These are phyloP conservation scores for Alliaria petiolata DNA, from an alignment of 345 rosid species.

Conservation along the genomic window DNA sequence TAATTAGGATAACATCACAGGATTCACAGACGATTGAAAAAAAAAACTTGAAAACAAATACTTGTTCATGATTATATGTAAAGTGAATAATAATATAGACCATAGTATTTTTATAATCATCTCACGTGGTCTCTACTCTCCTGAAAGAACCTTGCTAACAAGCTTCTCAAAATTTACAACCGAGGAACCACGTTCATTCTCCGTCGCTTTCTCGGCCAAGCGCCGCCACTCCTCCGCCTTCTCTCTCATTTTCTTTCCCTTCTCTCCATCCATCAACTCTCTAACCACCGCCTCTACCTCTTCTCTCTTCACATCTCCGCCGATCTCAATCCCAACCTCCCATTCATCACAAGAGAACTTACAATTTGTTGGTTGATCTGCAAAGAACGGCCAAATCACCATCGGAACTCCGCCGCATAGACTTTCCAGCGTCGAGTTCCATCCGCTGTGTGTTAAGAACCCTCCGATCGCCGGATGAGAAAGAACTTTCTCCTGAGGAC, in stretches of 20 bases:
- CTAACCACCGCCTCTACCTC: conserved; percentile 45
- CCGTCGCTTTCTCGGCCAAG: conserved; percentile 24
- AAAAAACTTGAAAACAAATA: background rate
- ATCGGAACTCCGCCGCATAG: conserved; percentile 44
- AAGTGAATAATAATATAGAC: no score
- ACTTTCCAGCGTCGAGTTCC: conserved; percentile 64
- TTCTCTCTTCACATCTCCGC: conserved; percentile 45
- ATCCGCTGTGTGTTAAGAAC: conserved; percentile 59
- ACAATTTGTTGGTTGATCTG: conserved; percentile 60
- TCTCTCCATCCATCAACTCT: conserved; percentile 50
- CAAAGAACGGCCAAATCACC: conserved; percentile 62
- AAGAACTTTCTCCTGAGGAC: conserved; percentile 55
- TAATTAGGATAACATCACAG: background rate
- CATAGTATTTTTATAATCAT: no score
- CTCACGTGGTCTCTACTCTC: background rate
- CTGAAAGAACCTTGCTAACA: conserved; percentile 31
- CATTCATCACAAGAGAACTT: conserved; percentile 41
- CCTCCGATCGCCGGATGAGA: conserved; percentile 48
- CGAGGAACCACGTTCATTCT: conserved; percentile 36
- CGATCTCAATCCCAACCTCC: conserved; percentile 61
- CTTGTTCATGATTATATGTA: no score
- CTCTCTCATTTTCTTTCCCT: conserved; percentile 45
- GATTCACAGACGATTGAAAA: background rate
- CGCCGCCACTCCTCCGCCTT: conserved; percentile 41
- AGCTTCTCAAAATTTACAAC: conserved; percentile 27